Evolutionary conservation across 495 filamentous ascomycete species (phyloP).

Genomic region (Bacidia rubella): DNA sequence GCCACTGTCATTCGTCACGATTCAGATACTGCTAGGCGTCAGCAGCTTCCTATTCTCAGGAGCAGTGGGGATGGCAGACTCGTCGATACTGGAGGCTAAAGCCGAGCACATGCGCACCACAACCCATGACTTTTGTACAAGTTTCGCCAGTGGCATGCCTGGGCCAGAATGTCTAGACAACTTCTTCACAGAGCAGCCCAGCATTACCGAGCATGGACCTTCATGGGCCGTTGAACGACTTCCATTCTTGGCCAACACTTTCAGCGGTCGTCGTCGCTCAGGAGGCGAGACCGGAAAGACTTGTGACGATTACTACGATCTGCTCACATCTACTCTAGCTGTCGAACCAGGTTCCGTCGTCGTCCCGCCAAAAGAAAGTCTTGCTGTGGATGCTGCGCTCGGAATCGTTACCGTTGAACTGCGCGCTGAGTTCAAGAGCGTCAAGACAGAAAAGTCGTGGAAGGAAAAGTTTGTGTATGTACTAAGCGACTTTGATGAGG

Average conservation of each 20-base stretch:
- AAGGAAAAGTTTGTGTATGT: constrained; percentile 27
- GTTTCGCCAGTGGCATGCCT: constrained; percentile 16
- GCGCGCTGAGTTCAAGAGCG: constrained; percentile 20
- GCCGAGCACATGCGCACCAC: constrained; percentile 10
- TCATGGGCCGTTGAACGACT: constrained; percentile 22
- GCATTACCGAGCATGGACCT: constrained; percentile 28
- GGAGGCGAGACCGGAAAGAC: constrained; percentile 1
- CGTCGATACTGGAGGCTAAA: neutral
- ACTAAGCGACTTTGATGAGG: constrained; percentile 27
- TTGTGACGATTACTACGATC: constrained; percentile 25
- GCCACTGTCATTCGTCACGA: neutral
- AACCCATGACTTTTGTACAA: constrained; percentile 19
- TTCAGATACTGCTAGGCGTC: neutral
- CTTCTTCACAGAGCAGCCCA: constrained; percentile 18
- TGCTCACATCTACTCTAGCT: constrained; percentile 20
- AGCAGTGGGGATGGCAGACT: no score
- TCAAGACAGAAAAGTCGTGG: constrained; percentile 27
- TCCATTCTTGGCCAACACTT: constrained; percentile 25
- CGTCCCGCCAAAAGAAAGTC: constrained; percentile 20
- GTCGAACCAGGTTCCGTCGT: constrained; percentile 20
- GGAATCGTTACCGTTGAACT: constrained; percentile 23
- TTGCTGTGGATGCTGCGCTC: constrained; percentile 21
- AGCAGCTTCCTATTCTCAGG: no score
- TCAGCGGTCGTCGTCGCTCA: constrained; percentile 18
- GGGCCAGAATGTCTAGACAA: constrained; percentile 18